A percentile compares a stretch with the other conserved stretches of the same genome.
Evolutionary conservation across 1,284 basidiomycete species (phyloP).

Genomic region (Ustilago lituana): DNA sequence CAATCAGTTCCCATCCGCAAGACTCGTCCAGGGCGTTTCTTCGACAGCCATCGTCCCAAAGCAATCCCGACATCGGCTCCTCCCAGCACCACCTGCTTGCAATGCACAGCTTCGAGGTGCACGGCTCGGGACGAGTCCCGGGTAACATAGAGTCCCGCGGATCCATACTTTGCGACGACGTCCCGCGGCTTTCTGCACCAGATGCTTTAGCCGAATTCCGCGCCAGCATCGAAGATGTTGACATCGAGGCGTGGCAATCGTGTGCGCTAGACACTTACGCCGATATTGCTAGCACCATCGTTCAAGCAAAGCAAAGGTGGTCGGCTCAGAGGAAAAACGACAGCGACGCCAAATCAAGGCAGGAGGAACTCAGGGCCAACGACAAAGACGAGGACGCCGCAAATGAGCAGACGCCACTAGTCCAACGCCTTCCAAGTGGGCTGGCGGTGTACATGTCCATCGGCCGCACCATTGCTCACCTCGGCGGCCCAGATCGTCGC

Average conservation of each 20-base stretch:
- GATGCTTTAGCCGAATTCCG: slow-evolving; percentile 42
- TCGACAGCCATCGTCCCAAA: not conserved
- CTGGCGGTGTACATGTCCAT: slow-evolving; percentile 51
- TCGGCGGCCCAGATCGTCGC: slow-evolving; percentile 51
- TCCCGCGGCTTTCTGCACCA: slow-evolving; percentile 19
- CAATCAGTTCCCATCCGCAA: slow-evolving; percentile 13
- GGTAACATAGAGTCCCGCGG: slow-evolving; percentile 30
- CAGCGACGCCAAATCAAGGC: not conserved
- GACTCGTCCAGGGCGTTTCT: slow-evolving; percentile 9
- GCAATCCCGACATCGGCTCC: slow-evolving; percentile 12
- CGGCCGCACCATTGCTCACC: slow-evolving; percentile 47
- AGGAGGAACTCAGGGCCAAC: not conserved
- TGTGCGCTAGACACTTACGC: slow-evolving; percentile 39
- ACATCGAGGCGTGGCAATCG: slow-evolving; percentile 57
- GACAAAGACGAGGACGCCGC: not conserved
- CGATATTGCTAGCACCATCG: slow-evolving; percentile 18
- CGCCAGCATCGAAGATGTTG: slow-evolving; percentile 52
- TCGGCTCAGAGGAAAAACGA: not conserved
- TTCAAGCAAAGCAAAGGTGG: slow-evolving; percentile 2
- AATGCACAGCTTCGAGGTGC: slow-evolving; percentile 46
- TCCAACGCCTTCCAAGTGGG: slow-evolving; percentile 49
- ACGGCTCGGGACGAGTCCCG: slow-evolving; percentile 29
- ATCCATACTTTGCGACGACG: slow-evolving; percentile 15
- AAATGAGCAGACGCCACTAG: slow-evolving; percentile 15
- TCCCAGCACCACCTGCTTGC: slow-evolving; percentile 51